phyloP scores from a whole-genome alignment of 306 rosid genomes.

The Luffa aegyptiaca region DNA sequence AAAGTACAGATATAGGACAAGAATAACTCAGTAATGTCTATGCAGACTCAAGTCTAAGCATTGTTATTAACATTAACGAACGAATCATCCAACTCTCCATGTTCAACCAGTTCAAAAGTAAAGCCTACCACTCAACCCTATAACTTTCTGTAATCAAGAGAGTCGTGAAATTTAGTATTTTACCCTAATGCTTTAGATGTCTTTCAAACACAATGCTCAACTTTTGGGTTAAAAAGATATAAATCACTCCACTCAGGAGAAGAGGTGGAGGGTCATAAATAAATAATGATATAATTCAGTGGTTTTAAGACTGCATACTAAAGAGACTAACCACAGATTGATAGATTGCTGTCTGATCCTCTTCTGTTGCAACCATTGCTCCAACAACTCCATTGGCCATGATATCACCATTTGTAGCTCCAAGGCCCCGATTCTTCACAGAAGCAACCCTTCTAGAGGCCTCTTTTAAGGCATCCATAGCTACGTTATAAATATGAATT shows the following conservation, averaged over 20 bases:
- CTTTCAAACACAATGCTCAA: not conserved
- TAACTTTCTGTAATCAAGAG: not conserved
- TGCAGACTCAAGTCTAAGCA: not conserved
- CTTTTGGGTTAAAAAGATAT: not conserved
- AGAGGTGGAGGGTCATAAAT: not conserved
- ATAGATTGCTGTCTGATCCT: slow-evolving; percentile 25
- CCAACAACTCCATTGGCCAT: slow-evolving; percentile 44
- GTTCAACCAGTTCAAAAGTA: not conserved
- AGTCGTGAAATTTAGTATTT: not conserved
- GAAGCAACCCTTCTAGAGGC: slow-evolving; percentile 62
- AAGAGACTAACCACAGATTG: slow-evolving; percentile 49
- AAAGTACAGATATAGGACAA: not conserved
- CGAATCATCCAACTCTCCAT: not conserved
- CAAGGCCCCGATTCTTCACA: slow-evolving; percentile 34
- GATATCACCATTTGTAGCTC: slow-evolving; percentile 29
- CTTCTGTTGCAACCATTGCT: slow-evolving; percentile 45
- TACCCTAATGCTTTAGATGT: not conserved
- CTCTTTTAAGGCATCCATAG: slow-evolving; percentile 75
- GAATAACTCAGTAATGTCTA: not conserved
- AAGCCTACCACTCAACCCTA: not conserved
- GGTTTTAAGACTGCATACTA: not conserved
- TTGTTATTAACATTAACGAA: not conserved
- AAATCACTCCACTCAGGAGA: not conserved
- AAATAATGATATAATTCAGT: not conserved
- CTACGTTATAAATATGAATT: slow-evolving; percentile 60